phyloP scores from a whole-genome alignment of 495 filamentous ascomycete genomes.

The Alectoria sarmentosa region DNA sequence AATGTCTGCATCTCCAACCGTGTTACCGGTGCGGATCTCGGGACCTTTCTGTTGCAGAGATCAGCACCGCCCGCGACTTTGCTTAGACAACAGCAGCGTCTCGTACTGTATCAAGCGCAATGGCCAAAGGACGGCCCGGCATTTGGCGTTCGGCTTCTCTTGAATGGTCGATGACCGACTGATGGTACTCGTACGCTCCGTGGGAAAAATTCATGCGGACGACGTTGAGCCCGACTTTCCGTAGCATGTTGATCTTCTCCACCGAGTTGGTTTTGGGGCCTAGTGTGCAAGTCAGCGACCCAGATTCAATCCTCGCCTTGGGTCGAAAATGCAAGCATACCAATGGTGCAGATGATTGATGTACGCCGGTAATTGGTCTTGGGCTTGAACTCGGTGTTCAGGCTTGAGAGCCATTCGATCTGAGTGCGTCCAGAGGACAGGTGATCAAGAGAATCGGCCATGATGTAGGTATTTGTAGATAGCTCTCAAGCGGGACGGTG shows the following conservation, averaged over 20 bases:
- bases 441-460: constrained; percentile 69
- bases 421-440: constrained; percentile 67
- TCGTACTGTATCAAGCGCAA: constrained; percentile 86
- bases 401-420: constrained; percentile 85
- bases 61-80: background rate
- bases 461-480: constrained; percentile 28
- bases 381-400: constrained; percentile 72
- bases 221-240: constrained; percentile 85
- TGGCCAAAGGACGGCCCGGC: constrained; percentile 81
- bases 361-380: constrained; percentile 86
- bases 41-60: constrained; percentile 65
- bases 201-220: constrained; percentile 99
- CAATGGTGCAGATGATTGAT: constrained; percentile 98
- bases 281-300: constrained; percentile 27
- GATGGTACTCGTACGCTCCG: constrained; percentile 91
- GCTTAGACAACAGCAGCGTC: background rate
- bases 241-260: constrained; percentile 90
- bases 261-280: constrained; percentile 97
- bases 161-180: constrained; percentile 93
- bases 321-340: constrained; percentile 37
- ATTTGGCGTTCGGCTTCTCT: constrained; percentile 70
- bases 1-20: constrained; percentile 71
- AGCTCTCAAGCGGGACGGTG: constrained; percentile 3
- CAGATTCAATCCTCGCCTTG: background rate
- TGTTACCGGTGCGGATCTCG: constrained; percentile 97